Evolutionary conservation across 2,329 filamentous ascomycete species (phyloP), one percentile per base, ranked within the genome.

Genomic region (Ophiostoma novo-ulmi): DNA sequence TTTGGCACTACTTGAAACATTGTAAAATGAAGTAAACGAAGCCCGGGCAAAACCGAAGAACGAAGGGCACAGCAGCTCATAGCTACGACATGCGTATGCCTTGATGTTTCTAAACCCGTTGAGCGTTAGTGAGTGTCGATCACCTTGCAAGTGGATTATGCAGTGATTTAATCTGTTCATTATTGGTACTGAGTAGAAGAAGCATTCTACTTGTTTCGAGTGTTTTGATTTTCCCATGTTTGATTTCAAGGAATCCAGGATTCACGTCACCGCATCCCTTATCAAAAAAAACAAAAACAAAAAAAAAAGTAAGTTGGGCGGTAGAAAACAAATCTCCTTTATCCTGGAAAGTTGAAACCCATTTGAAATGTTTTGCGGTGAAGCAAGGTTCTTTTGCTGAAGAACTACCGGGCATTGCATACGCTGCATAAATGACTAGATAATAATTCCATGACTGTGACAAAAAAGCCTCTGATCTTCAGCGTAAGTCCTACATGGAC

Each of bases 41-140:
- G 44, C 44, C 13, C 52, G 52, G 52, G 22, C 22, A 26, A 13
- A 58, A 10, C n/a, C 52, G 8, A 14, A 58, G 52, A 58, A 58
- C 52, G 22, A 13, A 58, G 44, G 17, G 17, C 44, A 58, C 52
- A 58, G 44, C 14, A 48, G 52, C 52, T 26, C 52, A 58, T 22
- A 22, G 8, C 52, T 58, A 58, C 52, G 52, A 26, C 52, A 58
- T 58, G 26, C 52, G 52, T 58, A 58, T 58, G 52, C 52, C 52
- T 58, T 13, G 22, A 14, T 22, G n/a, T n/a, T 31, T 22, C 52
- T 58, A 58, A 58, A 10, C 52, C 52, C n/a, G 52, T 58, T 26
- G 52, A 58, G 52, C n/a, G n/a, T 58, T 58, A 58, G 52, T 58
- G 52, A 58, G 52, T 58, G 52, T 14, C 52, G 52, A 58, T 58